Percentiles rank a stretch among this genome's conserved stretches.
phyloP scores from a whole-genome alignment of 306 rosid species.

The Pueraria montana region DNA sequence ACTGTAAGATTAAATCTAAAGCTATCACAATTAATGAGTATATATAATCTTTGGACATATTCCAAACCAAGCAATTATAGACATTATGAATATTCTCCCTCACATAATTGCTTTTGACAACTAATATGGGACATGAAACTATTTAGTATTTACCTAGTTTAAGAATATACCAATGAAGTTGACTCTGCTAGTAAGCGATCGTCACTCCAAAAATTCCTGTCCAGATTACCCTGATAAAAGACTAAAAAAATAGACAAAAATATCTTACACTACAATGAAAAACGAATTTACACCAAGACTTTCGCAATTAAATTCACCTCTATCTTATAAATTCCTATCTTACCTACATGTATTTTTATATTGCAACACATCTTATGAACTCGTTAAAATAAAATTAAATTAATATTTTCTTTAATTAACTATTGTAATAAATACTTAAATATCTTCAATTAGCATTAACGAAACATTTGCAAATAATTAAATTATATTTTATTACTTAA shows the following conservation, averaged over 20 bases:
- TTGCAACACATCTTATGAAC: too few species aligned
- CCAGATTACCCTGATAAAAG: background rate
- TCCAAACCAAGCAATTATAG: slow-evolving; percentile 46
- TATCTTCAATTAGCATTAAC: background rate
- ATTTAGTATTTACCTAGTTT: background rate
- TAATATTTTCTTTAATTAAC: too few species aligned
- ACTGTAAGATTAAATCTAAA: background rate
- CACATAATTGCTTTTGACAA: slow-evolving; percentile 46
- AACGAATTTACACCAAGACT: too few species aligned
- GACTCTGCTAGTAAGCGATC: background rate
- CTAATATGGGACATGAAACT: slow-evolving; percentile 31
- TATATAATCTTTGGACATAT: slow-evolving; percentile 48
- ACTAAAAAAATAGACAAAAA: background rate
- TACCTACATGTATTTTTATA: too few species aligned
- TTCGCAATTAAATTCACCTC: too few species aligned
- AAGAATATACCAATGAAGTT: background rate
- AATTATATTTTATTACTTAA: too few species aligned
- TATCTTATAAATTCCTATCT: too few species aligned
- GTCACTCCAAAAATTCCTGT: background rate
- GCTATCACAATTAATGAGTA: slow-evolving; percentile 40
- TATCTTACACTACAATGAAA: too few species aligned
- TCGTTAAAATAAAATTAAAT: too few species aligned
- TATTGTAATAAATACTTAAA: too few species aligned
- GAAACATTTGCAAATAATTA: background rate
- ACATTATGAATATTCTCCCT: slow-evolving; percentile 25